These are phyloP conservation scores for Dipsacomyces acuminosporus DNA, from an alignment of 371 early-diverging fungal species.

Conservation along the genomic window DNA sequence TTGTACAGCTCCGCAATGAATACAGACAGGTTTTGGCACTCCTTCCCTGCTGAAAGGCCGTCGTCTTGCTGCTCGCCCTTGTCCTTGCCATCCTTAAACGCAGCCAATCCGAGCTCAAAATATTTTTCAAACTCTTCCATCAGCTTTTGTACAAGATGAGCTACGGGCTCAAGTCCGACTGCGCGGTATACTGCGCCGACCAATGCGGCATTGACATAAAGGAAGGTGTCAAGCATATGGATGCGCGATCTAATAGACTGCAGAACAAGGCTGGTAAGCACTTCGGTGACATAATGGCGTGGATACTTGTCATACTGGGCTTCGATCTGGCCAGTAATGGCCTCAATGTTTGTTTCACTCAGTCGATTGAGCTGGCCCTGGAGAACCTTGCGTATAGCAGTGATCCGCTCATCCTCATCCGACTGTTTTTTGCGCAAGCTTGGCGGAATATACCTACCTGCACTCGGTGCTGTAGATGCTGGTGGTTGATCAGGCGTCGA, in stretches of 20 bases:
- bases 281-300: slow-evolving; percentile 84
- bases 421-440: slow-evolving; percentile 66
- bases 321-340: slow-evolving; percentile 75
- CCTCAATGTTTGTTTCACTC: slow-evolving; percentile 86
- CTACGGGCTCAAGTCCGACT: slow-evolving; percentile 84
- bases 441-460: slow-evolving; percentile 83
- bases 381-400: slow-evolving; percentile 67
- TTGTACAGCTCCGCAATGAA: slow-evolving; percentile 84
- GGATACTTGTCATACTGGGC: slow-evolving; percentile 71
- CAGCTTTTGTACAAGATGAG: slow-evolving; percentile 78
- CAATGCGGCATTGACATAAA: slow-evolving; percentile 80
- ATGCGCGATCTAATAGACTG: slow-evolving; percentile 70
- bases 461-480: slow-evolving; percentile 9
- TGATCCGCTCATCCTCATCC: slow-evolving; percentile 53
- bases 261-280: slow-evolving; percentile 70
- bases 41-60: slow-evolving; percentile 51
- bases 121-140: slow-evolving; percentile 69
- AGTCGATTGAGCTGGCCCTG: slow-evolving; percentile 85
- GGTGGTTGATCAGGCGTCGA: not conserved
- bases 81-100: slow-evolving; percentile 4
- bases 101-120: slow-evolving; percentile 40
- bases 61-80: slow-evolving; percentile 24
- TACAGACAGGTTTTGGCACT: slow-evolving; percentile 73
- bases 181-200: slow-evolving; percentile 74
- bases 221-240: slow-evolving; percentile 84